Evolutionary conservation across 345 rosid genomes (phyloP).

Genomic region (Dipteronia sinensis): DNA sequence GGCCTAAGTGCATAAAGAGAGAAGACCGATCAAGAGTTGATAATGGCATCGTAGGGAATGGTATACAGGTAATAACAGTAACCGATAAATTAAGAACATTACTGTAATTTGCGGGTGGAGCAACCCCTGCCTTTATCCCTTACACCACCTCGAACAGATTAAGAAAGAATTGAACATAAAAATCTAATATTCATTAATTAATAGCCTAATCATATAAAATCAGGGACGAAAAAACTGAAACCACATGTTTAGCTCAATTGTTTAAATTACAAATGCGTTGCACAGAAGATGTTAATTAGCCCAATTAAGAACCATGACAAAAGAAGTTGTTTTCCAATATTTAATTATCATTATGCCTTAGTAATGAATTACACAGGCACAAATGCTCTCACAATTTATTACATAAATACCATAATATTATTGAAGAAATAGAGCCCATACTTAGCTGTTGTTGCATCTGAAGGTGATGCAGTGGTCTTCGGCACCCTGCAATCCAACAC

Average conservation of each 20-base stretch:
- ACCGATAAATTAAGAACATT: neutral
- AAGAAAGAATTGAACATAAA: neutral
- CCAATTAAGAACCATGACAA: neutral
- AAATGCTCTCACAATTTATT: neutral
- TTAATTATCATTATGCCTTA: neutral
- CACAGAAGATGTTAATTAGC: neutral
- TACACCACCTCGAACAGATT: neutral
- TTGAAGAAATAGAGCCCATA: constrained; percentile 29
- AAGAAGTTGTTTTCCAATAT: neutral
- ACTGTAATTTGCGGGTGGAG: neutral
- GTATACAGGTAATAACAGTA: neutral
- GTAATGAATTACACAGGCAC: neutral
- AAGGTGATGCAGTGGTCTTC: constrained; percentile 33
- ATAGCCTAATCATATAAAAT: neutral
- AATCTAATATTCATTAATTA: too few relatives aligned
- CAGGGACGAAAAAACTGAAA: neutral
- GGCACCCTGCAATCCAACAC: constrained; percentile 32
- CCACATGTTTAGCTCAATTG: neutral
- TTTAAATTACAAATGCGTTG: neutral
- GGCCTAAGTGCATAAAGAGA: neutral
- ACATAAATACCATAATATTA: neutral
- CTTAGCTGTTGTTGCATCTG: constrained; percentile 42
- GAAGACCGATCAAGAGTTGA: neutral
- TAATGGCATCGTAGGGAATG: neutral
- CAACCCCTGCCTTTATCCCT: neutral